Evolutionary conservation across 106 monocot genomes (phyloP), one percentile per base, ranked within the genome.

Genomic region (Dendrobium nobile): DNA sequence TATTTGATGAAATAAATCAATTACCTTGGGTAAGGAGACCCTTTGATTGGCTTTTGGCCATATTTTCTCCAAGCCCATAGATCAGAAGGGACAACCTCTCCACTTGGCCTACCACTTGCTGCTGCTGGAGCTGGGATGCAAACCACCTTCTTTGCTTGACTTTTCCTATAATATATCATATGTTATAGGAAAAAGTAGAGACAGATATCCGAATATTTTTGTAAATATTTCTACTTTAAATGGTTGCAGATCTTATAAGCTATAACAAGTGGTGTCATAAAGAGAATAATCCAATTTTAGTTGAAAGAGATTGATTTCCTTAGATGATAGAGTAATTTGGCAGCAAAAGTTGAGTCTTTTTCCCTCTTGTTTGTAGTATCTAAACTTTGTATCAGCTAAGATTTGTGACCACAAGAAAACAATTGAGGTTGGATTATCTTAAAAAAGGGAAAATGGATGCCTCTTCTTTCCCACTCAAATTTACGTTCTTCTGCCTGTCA

Each of bases 1-100:
- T 15, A 51, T 51, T 51, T 13, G 51, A 51, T 51, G 6, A 65
- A 65, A 22, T 65, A 26, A 64, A 65, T 65, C 17, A 65, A 70
- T 70, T 78, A 78, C 78, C 78, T 78, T 1, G 78, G 78, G 58
- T 78, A 59, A 20, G 78, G 78, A 37, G 78, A 78, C 5, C 78
- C 78, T 24, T 78, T 78, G 78, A 78, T 78, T 28, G 78, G 78
- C 40, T 78, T 78, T 26, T 78, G 78, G 1, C 78, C 78, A 40
- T 78, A 78, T 24, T 78, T 78, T 20, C 78, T 58, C 78, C 78
- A 78, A 33, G 78, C 78, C 78, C 78, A 78, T 9, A 94, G 89
- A 88, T 97, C 97, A 48, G 92, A 94, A 41, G 97, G 97, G 79
- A 97, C 91, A 16, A 92, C 92, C 72, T 94, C 94, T 64, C 94